phyloP scores from a whole-genome alignment of 2,329 filamentous ascomycete genomes.

The Cryphonectria radicalis region DNA sequence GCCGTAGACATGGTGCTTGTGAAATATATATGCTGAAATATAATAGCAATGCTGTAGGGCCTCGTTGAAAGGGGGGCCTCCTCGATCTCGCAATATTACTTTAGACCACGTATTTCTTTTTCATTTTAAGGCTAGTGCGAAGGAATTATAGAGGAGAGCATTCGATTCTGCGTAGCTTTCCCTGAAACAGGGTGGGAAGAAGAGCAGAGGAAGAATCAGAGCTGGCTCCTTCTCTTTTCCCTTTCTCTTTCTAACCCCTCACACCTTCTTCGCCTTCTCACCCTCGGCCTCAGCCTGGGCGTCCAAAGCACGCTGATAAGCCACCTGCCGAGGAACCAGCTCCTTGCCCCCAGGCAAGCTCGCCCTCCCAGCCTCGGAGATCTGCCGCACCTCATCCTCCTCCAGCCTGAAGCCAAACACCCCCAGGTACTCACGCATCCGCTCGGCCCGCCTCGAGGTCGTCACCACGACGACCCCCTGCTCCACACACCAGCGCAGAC shows the following conservation, averaged over 20 bases:
- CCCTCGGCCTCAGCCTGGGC: neutral
- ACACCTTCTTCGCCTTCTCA: neutral
- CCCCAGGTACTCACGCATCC: conserved; percentile 17
- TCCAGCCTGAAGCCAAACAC: conserved; percentile 19
- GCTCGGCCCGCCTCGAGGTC: conserved; percentile 42
- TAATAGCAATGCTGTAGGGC: no score
- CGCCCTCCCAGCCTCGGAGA: conserved; percentile 10
- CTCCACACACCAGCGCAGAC: conserved; percentile 60
- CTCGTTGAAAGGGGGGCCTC: no score
- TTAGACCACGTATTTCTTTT: neutral
- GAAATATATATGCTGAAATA: no score
- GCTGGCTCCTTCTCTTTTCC: neutral
- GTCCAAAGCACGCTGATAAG: conserved; percentile 2
- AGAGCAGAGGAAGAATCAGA: neutral
- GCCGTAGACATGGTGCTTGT: no score
- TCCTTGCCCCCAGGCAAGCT: conserved; percentile 6
- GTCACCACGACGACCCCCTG: conserved; percentile 58
- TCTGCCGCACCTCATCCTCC: conserved; percentile 20
- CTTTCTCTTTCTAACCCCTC: no score
- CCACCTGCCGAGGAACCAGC: neutral
- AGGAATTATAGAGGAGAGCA: no score
- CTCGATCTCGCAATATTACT: no score
- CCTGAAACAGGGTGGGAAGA: neutral
- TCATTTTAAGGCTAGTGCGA: no score
- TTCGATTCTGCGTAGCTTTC: no score